These are phyloP conservation scores for Rosa multiflora DNA, from an alignment of 306 rosid genomes.

Conservation along the genomic window DNA sequence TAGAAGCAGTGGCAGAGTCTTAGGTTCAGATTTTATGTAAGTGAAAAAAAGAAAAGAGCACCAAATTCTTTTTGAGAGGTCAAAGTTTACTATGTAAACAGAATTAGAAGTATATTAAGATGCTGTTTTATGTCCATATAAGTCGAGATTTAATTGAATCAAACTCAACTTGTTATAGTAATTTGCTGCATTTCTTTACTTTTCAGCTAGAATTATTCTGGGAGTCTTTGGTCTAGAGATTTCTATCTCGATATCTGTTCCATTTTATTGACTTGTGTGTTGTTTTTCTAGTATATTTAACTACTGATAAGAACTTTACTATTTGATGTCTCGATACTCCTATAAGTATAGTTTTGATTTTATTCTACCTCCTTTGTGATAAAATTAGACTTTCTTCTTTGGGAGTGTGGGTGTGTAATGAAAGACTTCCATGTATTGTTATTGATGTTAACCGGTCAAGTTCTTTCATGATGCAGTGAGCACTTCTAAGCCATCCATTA, in stretches of 20 bases:
- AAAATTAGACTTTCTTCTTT: background rate
- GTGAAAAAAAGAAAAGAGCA: background rate
- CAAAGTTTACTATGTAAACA: background rate
- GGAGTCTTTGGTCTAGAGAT: background rate
- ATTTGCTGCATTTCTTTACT: background rate
- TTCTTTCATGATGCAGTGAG: conserved; percentile 43
- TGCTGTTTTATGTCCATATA: background rate
- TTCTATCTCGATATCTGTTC: background rate
- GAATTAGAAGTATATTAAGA: background rate
- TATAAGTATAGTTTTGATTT: background rate
- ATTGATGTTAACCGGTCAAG: background rate
- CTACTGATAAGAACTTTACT: background rate
- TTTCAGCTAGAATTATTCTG: background rate
- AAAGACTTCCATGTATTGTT: background rate
- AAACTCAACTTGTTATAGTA: background rate
- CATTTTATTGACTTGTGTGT: background rate
- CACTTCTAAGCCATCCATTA: conserved; percentile 40
- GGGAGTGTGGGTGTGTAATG: background rate
- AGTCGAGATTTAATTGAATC: background rate
- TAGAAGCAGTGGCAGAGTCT: background rate
- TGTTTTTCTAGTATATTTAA: background rate
- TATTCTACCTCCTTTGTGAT: background rate
- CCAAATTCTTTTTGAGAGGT: background rate
- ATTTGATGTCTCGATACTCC: background rate
- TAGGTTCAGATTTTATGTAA: background rate